Evolutionary conservation across 1,284 basidiomycete genomes (phyloP).

Genomic region (Leucoagaricus sp.): DNA sequence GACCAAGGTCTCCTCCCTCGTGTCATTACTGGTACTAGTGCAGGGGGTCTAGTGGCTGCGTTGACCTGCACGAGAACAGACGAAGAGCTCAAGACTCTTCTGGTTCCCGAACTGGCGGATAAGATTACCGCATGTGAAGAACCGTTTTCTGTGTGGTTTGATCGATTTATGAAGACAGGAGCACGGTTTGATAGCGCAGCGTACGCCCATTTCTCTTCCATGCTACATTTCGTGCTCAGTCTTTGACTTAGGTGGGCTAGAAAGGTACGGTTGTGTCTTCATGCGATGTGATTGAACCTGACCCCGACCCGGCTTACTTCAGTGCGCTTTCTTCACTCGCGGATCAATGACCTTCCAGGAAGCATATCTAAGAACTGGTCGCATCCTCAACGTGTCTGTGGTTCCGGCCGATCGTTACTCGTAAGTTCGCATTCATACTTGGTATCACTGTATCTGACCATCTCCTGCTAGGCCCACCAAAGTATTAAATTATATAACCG

Average conservation of each 20-base stretch:
- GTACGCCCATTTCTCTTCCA: conserved; percentile 23
- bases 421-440: conserved; percentile 43
- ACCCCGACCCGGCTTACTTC: not conserved
- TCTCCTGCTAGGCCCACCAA: conserved; percentile 77
- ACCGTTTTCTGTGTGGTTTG: conserved; percentile 74
- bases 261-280: conserved; percentile 56
- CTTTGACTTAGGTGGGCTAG: conserved; percentile 71
- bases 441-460: conserved; percentile 16
- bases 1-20: conserved; percentile 87
- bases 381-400: conserved; percentile 94
- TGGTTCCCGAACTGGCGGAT: conserved; percentile 84
- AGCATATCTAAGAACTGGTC: conserved; percentile 91
- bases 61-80: conserved; percentile 88
- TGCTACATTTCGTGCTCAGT: conserved; percentile 6
- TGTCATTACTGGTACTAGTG: conserved; percentile 91
- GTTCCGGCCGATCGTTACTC: conserved; percentile 94
- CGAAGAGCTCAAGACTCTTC: conserved; percentile 77
- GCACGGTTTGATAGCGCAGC: conserved; percentile 90
- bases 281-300: not conserved
- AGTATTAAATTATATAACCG: conserved; percentile 93
- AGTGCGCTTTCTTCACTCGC: conserved; percentile 84
- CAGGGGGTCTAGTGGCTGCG: conserved; percentile 90
- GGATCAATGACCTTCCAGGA: conserved; percentile 97
- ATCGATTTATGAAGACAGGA: conserved; percentile 83
- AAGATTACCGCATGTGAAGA: conserved; percentile 94